Evolutionary conservation across 176 grass and related monocot genomes (phyloP).

Genomic region (Avena eriantha): DNA sequence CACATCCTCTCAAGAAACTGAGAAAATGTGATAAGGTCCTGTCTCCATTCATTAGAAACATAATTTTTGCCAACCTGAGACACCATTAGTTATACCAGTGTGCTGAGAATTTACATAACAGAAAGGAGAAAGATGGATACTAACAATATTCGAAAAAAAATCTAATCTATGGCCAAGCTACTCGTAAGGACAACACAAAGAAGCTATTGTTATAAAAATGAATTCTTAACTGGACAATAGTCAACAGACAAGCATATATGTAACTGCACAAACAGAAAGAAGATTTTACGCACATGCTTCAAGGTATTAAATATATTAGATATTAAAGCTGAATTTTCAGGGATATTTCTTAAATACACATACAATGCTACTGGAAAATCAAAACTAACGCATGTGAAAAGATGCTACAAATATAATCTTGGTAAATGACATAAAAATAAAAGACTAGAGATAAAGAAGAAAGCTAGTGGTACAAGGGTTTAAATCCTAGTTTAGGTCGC

Average conservation of each 20-base stretch:
- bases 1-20: slow-evolving; percentile 84
- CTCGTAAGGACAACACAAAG: neutral
- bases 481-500: neutral
- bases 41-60: slow-evolving; percentile 82
- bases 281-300: slow-evolving; percentile 6
- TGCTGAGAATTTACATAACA: slow-evolving; percentile 16
- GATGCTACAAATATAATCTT: neutral
- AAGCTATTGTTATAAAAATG: neutral
- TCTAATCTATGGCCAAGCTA: neutral
- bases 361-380: neutral
- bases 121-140: neutral
- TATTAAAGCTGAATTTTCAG: slow-evolving; percentile 4
- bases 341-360: neutral
- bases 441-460: neutral
- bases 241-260: neutral
- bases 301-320: neutral
- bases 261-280: slow-evolving; percentile 24
- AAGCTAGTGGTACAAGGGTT: neutral
- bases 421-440: neutral
- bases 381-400: slow-evolving; percentile 5
- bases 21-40: slow-evolving; percentile 88
- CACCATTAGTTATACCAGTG: slow-evolving; percentile 40
- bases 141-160: slow-evolving; percentile 23
- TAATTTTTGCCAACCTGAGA: slow-evolving; percentile 82
- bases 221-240: slow-evolving; percentile 7